These are phyloP conservation scores for Juglanconis oblonga DNA, from an alignment of 2,329 filamentous ascomycete species.

Conservation along the genomic window DNA sequence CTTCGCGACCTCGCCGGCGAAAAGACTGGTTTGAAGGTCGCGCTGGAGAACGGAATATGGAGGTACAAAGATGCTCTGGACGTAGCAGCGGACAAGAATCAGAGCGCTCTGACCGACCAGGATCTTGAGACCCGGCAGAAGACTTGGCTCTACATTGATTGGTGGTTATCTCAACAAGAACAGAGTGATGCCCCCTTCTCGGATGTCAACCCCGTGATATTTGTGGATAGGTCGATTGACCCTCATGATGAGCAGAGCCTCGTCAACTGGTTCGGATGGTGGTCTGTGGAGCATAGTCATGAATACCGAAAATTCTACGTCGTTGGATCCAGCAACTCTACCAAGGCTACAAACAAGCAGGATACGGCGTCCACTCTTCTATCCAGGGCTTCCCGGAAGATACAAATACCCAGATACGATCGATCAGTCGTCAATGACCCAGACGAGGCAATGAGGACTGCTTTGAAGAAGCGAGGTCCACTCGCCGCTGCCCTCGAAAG, in stretches of 20 bases:
- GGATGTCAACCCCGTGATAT: slow-evolving; percentile 38
- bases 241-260: slow-evolving; percentile 60
- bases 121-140: slow-evolving; percentile 12
- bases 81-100: slow-evolving; percentile 3
- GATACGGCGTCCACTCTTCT: not conserved
- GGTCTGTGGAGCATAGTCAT: slow-evolving; percentile 49
- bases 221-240: slow-evolving; percentile 47
- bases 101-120: slow-evolving; percentile 9
- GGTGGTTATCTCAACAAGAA: slow-evolving; percentile 1
- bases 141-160: slow-evolving; percentile 15
- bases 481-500: not conserved
- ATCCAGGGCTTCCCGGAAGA: slow-evolving; percentile 19
- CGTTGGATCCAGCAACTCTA: slow-evolving; percentile 42
- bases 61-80: slow-evolving; percentile 3
- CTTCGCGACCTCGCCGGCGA: slow-evolving; percentile 33
- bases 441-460: slow-evolving; percentile 28
- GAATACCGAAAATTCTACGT: slow-evolving; percentile 53
- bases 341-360: slow-evolving; percentile 10
- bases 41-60: slow-evolving; percentile 15
- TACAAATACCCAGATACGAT: slow-evolving; percentile 36
- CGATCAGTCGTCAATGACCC: slow-evolving; percentile 34
- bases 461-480: slow-evolving; percentile 19
- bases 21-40: slow-evolving; percentile 24
- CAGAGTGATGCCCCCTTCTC: slow-evolving; percentile 26
- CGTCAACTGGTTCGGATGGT: slow-evolving; percentile 62